Evolutionary conservation across 768 basidiomycete species (phyloP).

Genomic region (Suillus spraguei): DNA sequence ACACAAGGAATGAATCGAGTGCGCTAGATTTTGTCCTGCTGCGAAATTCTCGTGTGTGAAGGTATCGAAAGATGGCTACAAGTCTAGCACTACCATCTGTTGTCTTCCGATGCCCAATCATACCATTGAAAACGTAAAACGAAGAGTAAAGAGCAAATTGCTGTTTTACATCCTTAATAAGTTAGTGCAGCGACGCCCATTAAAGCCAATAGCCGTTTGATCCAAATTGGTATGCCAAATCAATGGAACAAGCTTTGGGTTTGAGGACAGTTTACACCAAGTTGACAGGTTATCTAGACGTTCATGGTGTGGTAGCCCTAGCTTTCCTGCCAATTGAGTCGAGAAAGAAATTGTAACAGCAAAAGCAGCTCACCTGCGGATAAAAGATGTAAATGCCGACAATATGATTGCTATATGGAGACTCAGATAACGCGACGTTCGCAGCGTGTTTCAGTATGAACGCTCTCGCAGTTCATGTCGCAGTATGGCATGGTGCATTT

Average conservation of each 20-base stretch:
- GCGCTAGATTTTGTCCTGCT: background rate
- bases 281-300: background rate
- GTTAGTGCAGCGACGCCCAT: background rate
- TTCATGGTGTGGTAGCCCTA: background rate
- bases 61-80: background rate
- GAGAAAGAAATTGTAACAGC: background rate
- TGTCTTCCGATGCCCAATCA: background rate
- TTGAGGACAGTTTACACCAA: background rate
- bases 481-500: slow-evolving; percentile 80
- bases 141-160: background rate
- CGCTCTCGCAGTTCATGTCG: slow-evolving; percentile 67
- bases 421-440: slow-evolving; percentile 66
- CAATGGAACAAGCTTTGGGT: background rate
- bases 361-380: background rate
- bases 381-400: background rate
- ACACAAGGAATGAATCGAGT: background rate
- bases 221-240: background rate
- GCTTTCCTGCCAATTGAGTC: background rate
- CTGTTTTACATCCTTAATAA: background rate
- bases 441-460: slow-evolving; percentile 82
- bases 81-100: background rate
- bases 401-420: background rate
- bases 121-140: background rate
- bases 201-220: background rate
- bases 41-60: background rate